phyloP scores from a whole-genome alignment of 2,329 filamentous ascomycete genomes.

The Cercospora beticola region DNA sequence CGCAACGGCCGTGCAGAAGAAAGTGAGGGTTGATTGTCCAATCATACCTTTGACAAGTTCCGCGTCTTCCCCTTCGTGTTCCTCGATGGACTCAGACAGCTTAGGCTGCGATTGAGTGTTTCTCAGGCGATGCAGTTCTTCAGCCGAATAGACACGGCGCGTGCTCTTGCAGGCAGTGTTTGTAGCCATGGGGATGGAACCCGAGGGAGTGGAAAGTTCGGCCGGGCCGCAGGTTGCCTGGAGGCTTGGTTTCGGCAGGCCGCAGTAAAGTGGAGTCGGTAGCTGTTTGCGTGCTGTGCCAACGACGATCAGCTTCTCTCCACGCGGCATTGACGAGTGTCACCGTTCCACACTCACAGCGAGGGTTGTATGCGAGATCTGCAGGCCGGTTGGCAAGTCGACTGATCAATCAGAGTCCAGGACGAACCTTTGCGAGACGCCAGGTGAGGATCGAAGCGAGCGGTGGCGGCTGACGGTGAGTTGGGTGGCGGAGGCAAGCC shows the following conservation, averaged over 20 bases:
- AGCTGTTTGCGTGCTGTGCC: slow-evolving; percentile 4
- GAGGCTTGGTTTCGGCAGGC: slow-evolving; percentile 5
- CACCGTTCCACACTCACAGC: not conserved
- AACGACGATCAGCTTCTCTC: not conserved
- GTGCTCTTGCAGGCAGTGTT: slow-evolving; percentile 24
- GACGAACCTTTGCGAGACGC: not conserved
- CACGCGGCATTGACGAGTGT: not conserved
- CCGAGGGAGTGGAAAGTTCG: slow-evolving; percentile 4
- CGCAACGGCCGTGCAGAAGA: slow-evolving; percentile 4
- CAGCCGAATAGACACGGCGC: slow-evolving; percentile 41
- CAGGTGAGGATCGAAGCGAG: slow-evolving; percentile 16
- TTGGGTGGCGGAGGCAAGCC: not conserved
- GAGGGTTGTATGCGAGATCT: not conserved
- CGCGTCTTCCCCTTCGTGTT: slow-evolving; percentile 39
- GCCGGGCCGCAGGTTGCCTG: not conserved
- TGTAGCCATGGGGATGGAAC: slow-evolving; percentile 15
- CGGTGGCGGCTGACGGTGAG: not conserved
- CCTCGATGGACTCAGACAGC: slow-evolving; percentile 38
- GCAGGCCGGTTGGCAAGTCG: not conserved
- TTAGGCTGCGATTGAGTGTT: slow-evolving; percentile 38
- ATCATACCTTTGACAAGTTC: slow-evolving; percentile 41
- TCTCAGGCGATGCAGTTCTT: slow-evolving; percentile 39
- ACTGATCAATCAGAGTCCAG: not conserved
- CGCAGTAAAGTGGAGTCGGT: slow-evolving; percentile 8
- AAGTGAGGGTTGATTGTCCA: slow-evolving; percentile 9